Percentiles rank a stretch among this genome's conserved stretches.
Conservation (phyloP, 441 rosid species). For the Biscutella auriculata region DNA sequence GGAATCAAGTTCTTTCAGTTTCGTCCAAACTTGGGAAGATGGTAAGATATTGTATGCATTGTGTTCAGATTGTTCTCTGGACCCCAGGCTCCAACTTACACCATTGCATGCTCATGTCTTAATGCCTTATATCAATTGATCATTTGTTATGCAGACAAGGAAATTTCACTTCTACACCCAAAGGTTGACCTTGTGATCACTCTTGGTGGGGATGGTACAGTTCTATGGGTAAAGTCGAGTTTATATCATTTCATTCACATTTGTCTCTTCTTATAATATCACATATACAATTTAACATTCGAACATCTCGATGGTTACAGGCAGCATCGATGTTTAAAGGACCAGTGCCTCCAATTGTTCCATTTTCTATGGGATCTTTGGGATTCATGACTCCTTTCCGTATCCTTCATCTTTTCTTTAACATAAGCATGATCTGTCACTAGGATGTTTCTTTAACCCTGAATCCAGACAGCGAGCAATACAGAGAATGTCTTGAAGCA, state of each 20-base stretch:
- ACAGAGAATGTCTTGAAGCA: slow-evolving; percentile 68
- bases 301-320: slow-evolving; percentile 30
- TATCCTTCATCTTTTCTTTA: slow-evolving; percentile 18
- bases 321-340: slow-evolving; percentile 95
- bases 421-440: neutral
- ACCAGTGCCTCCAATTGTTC: slow-evolving; percentile 92
- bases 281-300: neutral
- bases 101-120: no score
- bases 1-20: slow-evolving; percentile 67
- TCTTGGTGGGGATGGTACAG: slow-evolving; percentile 99
- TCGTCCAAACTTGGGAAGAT: slow-evolving; percentile 83
- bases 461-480: slow-evolving; percentile 66
- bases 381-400: slow-evolving; percentile 38
- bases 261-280: neutral
- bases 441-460: slow-evolving; percentile 33
- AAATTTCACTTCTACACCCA: slow-evolving; percentile 55
- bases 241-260: neutral
- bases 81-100: no score
- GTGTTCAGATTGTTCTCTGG: neutral
- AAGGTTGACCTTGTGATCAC: slow-evolving; percentile 91
- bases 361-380: slow-evolving; percentile 90
- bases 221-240: slow-evolving; percentile 63
- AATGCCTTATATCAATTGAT: neutral
- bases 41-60: slow-evolving; percentile 35
- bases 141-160: slow-evolving; percentile 40